A percentile compares a stretch with the other conserved stretches of the same genome.
Conservation (phyloP, 108 stramenopile species). For the Fistulifera pelliculosa region DNA sequence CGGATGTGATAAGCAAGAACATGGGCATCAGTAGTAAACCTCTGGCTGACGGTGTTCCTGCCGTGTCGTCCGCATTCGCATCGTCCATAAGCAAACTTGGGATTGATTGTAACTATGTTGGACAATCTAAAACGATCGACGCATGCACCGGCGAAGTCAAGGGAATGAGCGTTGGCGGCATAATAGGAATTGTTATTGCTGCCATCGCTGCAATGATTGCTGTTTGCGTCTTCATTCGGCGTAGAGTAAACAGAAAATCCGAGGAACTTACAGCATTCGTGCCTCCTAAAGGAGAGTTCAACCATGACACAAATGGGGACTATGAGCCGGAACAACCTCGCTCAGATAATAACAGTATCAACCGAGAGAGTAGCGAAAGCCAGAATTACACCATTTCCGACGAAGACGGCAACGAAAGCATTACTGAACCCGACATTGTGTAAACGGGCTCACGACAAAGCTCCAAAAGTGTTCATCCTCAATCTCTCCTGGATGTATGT, state of each 20-base stretch:
- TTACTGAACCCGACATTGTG: no score
- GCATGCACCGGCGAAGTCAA: conserved; percentile 30
- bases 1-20: conserved; percentile 26
- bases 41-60: conserved; percentile 16
- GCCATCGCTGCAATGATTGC: neutral
- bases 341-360: no score
- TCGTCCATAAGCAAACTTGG: conserved; percentile 21
- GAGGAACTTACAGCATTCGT: neutral
- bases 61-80: conserved; percentile 25
- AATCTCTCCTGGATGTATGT: no score
- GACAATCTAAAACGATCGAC: conserved; percentile 17
- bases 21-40: conserved; percentile 17
- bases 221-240: neutral
- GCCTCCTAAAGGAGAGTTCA: conserved; percentile 1
- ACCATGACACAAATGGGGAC: neutral
- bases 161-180: conserved; percentile 10
- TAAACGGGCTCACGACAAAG: no score
- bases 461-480: no score
- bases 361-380: no score
- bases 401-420: no score
- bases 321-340: no score
- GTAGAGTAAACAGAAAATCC: neutral
- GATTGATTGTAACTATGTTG: conserved; percentile 41
- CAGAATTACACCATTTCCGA: no score
- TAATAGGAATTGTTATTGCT: conserved; percentile 20